Percentiles rank a stretch among this genome's conserved stretches.
These are phyloP conservation scores for Diophrys appendiculata DNA, from an alignment of 73 alveolate genomes.

Conservation along the genomic window DNA sequence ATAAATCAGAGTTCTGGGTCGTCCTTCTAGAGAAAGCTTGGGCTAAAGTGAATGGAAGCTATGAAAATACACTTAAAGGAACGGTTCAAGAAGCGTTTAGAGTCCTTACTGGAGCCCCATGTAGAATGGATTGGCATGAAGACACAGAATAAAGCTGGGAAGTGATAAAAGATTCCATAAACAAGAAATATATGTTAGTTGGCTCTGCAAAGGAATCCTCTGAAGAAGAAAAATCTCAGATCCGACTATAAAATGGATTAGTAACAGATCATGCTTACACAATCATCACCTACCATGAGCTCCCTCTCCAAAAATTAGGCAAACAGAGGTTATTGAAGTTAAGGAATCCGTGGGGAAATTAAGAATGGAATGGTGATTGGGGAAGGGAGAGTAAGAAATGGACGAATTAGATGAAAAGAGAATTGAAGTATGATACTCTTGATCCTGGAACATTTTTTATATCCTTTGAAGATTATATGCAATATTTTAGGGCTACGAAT, in stretches of 20 bases:
- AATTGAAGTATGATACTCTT: conserved; percentile 28
- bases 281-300: conserved; percentile 13
- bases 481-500: conserved; percentile 51
- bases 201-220: too few relatives aligned
- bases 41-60: conserved; percentile 77
- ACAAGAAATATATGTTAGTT: too few relatives aligned
- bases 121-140: too few relatives aligned
- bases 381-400: conserved; percentile 62
- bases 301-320: too few relatives aligned
- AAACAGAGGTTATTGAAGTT: conserved; percentile 52
- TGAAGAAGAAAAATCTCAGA: too few relatives aligned
- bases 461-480: conserved; percentile 62
- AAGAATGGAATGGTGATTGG: conserved; percentile 75
- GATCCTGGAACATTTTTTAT: conserved; percentile 68
- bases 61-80: conserved; percentile 49
- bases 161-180: too few relatives aligned
- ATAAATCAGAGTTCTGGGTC: conserved; percentile 61
- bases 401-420: conserved; percentile 65
- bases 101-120: too few relatives aligned
- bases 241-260: too few relatives aligned
- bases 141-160: too few relatives aligned
- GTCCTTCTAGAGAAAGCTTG: conserved; percentile 63
- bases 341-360: conserved; percentile 63
- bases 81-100: conserved; percentile 33
- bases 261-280: conserved; percentile 71